Conservation (phyloP, 176 grass and related monocot species). For the Ensete ventricosum region DNA sequence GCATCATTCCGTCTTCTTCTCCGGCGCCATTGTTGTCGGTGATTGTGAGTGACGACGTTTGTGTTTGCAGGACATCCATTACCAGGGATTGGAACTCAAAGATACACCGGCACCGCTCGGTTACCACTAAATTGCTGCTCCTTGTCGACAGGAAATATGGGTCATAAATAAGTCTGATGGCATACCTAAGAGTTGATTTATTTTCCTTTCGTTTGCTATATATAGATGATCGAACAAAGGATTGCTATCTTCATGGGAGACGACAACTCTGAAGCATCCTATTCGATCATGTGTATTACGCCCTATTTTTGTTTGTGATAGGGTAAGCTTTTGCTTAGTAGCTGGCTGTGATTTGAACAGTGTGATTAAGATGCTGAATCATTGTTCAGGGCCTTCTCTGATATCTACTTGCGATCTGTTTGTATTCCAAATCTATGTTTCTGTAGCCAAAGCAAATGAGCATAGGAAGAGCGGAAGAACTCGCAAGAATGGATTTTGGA, state of each 20-base stretch:
- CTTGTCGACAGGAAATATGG: background rate
- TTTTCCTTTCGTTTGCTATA: too few species aligned
- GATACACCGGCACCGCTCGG: slow-evolving; percentile 61
- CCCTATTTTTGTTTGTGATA: too few species aligned
- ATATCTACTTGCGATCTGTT: too few species aligned
- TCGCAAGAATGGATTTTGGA: background rate
- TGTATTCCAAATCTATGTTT: slow-evolving; percentile 87
- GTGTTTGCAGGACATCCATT: slow-evolving; percentile 64
- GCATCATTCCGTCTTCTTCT: background rate
- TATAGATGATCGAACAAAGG: too few species aligned
- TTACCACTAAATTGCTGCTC: slow-evolving; percentile 45
- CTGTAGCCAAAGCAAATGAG: slow-evolving; percentile 11
- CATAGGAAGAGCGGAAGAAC: background rate
- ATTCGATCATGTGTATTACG: too few species aligned
- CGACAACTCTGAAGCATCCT: too few species aligned
- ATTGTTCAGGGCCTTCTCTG: too few species aligned
- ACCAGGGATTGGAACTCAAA: slow-evolving; percentile 69
- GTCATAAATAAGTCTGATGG: background rate
- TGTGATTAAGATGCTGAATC: too few species aligned
- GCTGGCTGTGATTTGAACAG: too few species aligned
- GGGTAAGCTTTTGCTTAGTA: too few species aligned
- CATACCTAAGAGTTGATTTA: background rate
- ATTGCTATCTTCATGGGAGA: too few species aligned
- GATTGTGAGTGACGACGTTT: background rate
- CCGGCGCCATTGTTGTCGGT: too few species aligned